phyloP scores from a whole-genome alignment of 306 rosid genomes.

The Lathyrus sativus region DNA sequence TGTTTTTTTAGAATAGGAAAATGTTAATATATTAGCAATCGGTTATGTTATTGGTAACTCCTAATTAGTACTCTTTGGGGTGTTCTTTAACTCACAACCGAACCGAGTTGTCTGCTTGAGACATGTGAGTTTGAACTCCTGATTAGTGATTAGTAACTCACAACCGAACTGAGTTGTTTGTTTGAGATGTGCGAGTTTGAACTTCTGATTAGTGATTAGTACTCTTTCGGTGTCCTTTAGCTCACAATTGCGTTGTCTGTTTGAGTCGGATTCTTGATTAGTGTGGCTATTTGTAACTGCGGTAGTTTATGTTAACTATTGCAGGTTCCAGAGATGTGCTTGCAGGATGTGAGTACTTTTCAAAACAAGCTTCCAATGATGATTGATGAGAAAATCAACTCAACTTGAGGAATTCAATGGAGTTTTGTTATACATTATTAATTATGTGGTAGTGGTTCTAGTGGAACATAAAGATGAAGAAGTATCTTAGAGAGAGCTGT shows the following conservation, averaged over 20 bases:
- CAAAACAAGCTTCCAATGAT: constrained; percentile 39
- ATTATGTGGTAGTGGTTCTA: constrained; percentile 13
- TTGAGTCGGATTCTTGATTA: not conserved
- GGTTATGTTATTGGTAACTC: not conserved
- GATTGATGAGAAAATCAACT: constrained; percentile 41
- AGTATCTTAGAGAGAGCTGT: constrained; percentile 26
- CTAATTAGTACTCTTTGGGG: not conserved
- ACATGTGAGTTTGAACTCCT: not conserved
- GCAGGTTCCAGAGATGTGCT: constrained; percentile 53
- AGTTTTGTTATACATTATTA: constrained; percentile 5
- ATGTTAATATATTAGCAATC: not conserved
- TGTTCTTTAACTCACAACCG: too few species aligned
- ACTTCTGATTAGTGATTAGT: too few species aligned
- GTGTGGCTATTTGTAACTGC: not conserved
- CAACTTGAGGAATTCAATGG: constrained; percentile 35
- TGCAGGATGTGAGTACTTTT: constrained; percentile 45
- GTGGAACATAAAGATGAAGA: constrained; percentile 1
- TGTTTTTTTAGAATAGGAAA: not conserved
- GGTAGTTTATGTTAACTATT: constrained; percentile 24
- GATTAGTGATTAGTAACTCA: not conserved
- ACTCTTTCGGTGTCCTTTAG: not conserved
- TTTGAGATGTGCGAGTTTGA: not conserved
- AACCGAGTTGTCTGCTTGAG: too few species aligned
- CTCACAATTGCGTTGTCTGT: not conserved
- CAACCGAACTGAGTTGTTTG: not conserved